Base-by-base conservation (phyloP, 2,329 filamentous ascomycete genomes). In the Ophiostoma novo-ulmi region DNA sequence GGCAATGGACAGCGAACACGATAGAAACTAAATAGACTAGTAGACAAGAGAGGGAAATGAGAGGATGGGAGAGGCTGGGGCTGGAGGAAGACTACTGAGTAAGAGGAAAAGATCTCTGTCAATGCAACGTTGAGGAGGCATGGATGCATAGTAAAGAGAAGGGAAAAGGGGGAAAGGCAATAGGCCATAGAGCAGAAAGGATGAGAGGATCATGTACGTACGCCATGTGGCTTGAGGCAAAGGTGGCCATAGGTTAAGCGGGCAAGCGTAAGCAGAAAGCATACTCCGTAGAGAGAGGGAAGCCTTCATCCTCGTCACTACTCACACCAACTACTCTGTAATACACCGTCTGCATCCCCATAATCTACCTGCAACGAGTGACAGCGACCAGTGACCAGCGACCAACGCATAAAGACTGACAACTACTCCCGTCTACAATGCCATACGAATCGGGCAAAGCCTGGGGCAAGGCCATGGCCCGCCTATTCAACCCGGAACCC, bases 401-500 rank as follows among this genome's bases (percentile, higher is more conserved):
- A 11, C 52, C n/a, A 58, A 11, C n/a, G 10, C 52, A 26, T 7
- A 48, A 48, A 31, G 31, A 31, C 3, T 31, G 31, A 31, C 52
- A 10, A 58, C 52, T 0, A 58, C 52, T 8, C 22, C 52, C 52
- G 20, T 17, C 14, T 3, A 6, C 44, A 78, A 89, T 88, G 65
- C 91, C 88, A 75, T 90, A 89, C 67, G 93, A 80, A 14, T 94
- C 82, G 1, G 93, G 90, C 10, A 92, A 88, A 3, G 88, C 88
- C 76, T 93, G 89, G 5, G 87, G 7, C 17, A 41, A 36, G 20
- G 71, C 71, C 11, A 61, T 71, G 44, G 44, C 61, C 35, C 55
- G 58, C n/a, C 31, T 72, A 6, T 71, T 72, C 68, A 68, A 72
- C 26, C 68, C 61, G 2, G 68, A 58, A 26, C 64, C 69, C 22